Evolutionary conservation across 768 basidiomycete genomes (phyloP), one percentile per base, ranked within the genome.

Genomic region (Russula brevipes): DNA sequence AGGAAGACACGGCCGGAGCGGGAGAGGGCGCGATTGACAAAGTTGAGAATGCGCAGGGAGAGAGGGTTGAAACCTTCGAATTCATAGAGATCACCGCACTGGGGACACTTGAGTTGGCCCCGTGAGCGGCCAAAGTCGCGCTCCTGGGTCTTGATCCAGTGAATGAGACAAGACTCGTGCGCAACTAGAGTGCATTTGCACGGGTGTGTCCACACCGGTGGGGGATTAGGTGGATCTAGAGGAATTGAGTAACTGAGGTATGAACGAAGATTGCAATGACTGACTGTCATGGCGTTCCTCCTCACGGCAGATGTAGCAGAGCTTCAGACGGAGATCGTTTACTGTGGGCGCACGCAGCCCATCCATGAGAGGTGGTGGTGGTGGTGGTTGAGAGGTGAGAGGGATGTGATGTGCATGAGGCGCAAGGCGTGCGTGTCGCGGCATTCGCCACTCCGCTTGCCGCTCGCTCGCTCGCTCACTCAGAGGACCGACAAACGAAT

Each of bases 241-340:
- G 59, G 41, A n/a, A 11, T 59, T 60, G 9, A 52, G 57, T 52
- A 14, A 5, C 3, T 4, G 41, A 4, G 31, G 24, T 58, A 11
- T 6, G 9, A n/a, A 12, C 11, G 19, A 12, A 36, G 33, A 35
- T 1, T 5, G 9, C 16, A 10, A 50, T 38, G 35, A 50, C 72
- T 19, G 67, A 76, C 80, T 72, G 53, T 83, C 83, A 61, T 78
- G 76, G 2, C 65, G 73, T 63, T 89, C 88, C 71, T 89, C 88
- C 68, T 91, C 89, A 36, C 86, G 76, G 69, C 89, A 91, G 60
- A 91, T 90, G 72, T 88, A 91, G 66, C 89, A 91, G 11, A 88
- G 77, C 72, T 90, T 91, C 65, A 90, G 83, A 77, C 82, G 58
- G 3, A 76, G 72, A 57, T 76, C 75, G 50, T 76, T 60, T 17